These are phyloP conservation scores for Ophiocordyceps unilateralis DNA, from an alignment of 2,329 filamentous ascomycete species.

Conservation along the genomic window DNA sequence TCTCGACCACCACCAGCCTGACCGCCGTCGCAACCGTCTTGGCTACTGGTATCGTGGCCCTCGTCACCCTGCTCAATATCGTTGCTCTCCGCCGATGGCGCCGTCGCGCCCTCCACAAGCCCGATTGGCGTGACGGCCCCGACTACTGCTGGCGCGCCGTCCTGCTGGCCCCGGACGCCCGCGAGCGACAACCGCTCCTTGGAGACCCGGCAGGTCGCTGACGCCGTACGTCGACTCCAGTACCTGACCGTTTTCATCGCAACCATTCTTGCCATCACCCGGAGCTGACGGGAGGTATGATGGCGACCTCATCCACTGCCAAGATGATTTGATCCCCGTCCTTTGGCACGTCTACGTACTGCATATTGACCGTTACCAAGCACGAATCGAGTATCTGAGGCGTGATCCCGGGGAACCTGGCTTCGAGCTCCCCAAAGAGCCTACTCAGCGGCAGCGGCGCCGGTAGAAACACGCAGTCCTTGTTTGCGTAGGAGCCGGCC, in stretches of 20 bases:
- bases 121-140: conserved; percentile 6
- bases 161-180: conserved; percentile 3
- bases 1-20: conserved; percentile 17
- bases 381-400: conserved; percentile 53
- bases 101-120: conserved; percentile 7
- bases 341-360: conserved; percentile 56
- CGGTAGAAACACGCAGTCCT: conserved; percentile 44
- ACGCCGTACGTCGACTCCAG: neutral
- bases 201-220: neutral
- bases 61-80: conserved; percentile 6
- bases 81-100: conserved; percentile 6
- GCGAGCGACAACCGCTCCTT: conserved; percentile 15
- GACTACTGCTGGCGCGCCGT: conserved; percentile 5
- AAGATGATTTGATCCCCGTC: conserved; percentile 35
- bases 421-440: conserved; percentile 52
- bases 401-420: conserved; percentile 51
- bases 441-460: conserved; percentile 46
- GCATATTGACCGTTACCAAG: conserved; percentile 62
- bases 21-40: conserved; percentile 11
- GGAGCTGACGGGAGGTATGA: conserved; percentile 78
- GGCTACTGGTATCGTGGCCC: conserved; percentile 11
- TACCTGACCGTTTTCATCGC: neutral
- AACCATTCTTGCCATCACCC: conserved; percentile 30
- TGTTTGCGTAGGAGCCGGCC: conserved; percentile 54
- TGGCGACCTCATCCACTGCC: conserved; percentile 67